A percentile compares a stretch with the other conserved stretches of the same genome.
These are phyloP conservation scores for Geosmithia putterillii DNA, from an alignment of 2,329 filamentous ascomycete genomes.

Conservation along the genomic window DNA sequence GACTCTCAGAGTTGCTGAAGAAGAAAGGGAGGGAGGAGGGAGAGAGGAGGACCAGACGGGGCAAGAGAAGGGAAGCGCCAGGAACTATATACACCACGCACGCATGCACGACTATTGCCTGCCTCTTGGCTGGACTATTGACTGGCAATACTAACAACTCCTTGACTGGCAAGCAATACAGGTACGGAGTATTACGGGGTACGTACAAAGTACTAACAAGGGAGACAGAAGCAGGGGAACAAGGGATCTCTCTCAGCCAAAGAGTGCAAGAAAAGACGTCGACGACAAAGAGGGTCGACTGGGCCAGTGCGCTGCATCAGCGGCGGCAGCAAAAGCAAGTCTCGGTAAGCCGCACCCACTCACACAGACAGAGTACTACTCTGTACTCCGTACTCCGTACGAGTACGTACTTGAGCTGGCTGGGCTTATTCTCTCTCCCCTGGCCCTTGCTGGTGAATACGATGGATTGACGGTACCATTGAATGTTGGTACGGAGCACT, in stretches of 20 bases:
- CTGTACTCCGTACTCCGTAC: no score
- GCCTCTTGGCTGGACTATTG: no score
- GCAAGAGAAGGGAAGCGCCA: not conserved
- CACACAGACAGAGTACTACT: not conserved
- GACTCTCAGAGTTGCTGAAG: constrained; percentile 1
- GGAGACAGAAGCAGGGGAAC: not conserved
- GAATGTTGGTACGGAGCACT: no score
- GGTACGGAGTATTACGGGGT: no score
- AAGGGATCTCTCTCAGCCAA: not conserved
- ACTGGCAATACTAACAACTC: no score
- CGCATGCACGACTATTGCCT: not conserved
- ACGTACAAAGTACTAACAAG: not conserved
- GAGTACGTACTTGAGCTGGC: no score
- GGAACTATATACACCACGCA: not conserved
- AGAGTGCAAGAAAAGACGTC: not conserved
- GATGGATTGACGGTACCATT: no score
- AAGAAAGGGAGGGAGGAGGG: constrained; percentile 1
- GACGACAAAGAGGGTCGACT: not conserved
- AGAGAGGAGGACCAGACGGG: not conserved
- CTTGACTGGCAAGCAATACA: no score
- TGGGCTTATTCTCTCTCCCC: no score
- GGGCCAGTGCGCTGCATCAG: not conserved
- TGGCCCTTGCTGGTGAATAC: no score
- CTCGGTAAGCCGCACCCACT: not conserved
- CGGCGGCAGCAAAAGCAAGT: not conserved